Conservation (phyloP, 768 basidiomycete genomes). For the Suillus decipiens region DNA sequence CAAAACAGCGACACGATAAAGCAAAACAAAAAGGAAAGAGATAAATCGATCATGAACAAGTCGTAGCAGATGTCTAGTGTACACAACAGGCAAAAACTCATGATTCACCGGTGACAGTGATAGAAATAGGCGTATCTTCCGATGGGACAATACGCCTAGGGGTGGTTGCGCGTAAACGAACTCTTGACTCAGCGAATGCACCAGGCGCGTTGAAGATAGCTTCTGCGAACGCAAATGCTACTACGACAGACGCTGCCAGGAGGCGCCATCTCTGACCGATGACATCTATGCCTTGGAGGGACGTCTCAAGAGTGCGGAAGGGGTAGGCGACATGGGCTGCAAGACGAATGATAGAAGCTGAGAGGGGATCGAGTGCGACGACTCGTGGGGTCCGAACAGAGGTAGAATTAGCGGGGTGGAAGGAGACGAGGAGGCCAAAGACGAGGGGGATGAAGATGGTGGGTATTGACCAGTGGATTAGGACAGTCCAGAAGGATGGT, state of each 20-base stretch:
- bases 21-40: conserved; percentile 22
- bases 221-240: conserved; percentile 71
- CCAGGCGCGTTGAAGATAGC: conserved; percentile 53
- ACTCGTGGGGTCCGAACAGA: conserved; percentile 24
- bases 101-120: background rate
- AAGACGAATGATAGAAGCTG: conserved; percentile 63
- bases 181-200: conserved; percentile 34
- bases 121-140: conserved; percentile 21
- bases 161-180: conserved; percentile 23
- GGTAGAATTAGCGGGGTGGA: conserved; percentile 45
- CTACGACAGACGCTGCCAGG: conserved; percentile 52
- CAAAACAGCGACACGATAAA: conserved; percentile 12
- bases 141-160: conserved; percentile 22
- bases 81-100: conserved; percentile 9
- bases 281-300: conserved; percentile 47
- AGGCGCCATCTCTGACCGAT: conserved; percentile 59
- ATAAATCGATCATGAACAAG: conserved; percentile 5
- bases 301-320: conserved; percentile 31
- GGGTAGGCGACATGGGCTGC: conserved; percentile 64
- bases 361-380: conserved; percentile 56
- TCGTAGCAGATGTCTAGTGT: background rate
- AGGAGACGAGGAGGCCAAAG: conserved; percentile 62
- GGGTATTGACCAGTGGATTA: conserved; percentile 66
- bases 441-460: conserved; percentile 59
- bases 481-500: conserved; percentile 50